Base-by-base conservation (phyloP, 306 rosid genomes). In the Prunus davidiana region DNA sequence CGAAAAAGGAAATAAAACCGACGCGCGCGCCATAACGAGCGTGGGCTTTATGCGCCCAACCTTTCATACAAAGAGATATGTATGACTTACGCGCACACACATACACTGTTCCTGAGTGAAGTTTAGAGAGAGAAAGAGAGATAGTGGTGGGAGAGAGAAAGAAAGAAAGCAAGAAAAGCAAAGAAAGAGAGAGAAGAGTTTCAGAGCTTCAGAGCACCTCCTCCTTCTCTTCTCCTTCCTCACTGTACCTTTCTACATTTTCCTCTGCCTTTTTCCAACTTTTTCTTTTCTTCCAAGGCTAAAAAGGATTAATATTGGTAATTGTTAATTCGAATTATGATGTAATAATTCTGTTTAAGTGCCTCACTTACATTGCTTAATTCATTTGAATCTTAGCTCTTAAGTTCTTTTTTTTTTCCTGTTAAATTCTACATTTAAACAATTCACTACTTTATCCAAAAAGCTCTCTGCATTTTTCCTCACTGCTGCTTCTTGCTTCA, bases 381-480 rank as follows among this genome's bases (percentile, higher is more conserved):
- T 70, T 67, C 83, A 61, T 50, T 47, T 78, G 77, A 88, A 84
- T 84, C 96, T 89, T 90, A 84, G 82, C 88, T 62, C 61, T 58
- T 64, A 87, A 81, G 93, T 67, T 71, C 81, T 49, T 49, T 64
- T 27, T 55, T 27, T 18, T 60, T 52, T 78, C 52, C 56, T 45
- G 47, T 63, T 49, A 43, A 28, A 62, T 16, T 19, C 78, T 75
- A 38, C 27, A 52, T 64, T 1, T 47, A 50, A 67, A 71, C 55
- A 63, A 76, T 43, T 68, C 76, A 64, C 60, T 49, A 15, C 77
- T 78, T 71, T 51, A 65, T 67, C 50, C 56, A 34, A 16, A 72
- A 79, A 78, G 71, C 69, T 69, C 50, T 19, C 77, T 65, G 27
- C 74, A 30, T 30, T 49, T 77, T 70, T 72, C 60, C 38, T 68